phyloP scores from a whole-genome alignment of 169 alveolate genomes.

The Plasmodium sp. region DNA sequence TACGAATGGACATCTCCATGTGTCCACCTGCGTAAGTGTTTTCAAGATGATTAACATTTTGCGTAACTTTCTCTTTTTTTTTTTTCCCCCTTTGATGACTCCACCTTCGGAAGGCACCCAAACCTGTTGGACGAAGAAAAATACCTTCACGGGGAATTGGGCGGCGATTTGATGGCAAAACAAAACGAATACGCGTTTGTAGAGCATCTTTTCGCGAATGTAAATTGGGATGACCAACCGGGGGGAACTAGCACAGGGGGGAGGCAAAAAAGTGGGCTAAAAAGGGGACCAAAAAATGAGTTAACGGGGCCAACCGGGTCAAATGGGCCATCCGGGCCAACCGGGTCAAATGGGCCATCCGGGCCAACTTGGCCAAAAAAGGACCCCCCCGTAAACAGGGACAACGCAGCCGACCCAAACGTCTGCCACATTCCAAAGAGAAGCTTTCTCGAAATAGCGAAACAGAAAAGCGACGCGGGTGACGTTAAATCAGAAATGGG shows the following conservation, averaged over 20 bases:
- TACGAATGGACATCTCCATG: not conserved
- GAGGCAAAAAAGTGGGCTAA: not conserved
- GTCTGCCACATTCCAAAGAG: slow-evolving; percentile 12
- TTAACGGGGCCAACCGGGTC: not conserved
- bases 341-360: not conserved
- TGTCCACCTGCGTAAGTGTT: not conserved
- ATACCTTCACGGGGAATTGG: slow-evolving; percentile 24
- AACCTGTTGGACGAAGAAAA: slow-evolving; percentile 15
- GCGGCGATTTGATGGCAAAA: not conserved
- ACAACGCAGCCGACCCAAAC: not conserved
- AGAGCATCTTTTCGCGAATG: not conserved
- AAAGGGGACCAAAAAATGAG: not conserved
- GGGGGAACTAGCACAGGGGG: not conserved
- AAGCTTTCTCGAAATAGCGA: slow-evolving; percentile 62
- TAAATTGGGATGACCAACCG: not conserved
- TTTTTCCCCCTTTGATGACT: not conserved
- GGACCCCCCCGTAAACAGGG: not conserved
- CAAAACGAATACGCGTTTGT: not conserved
- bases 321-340: not conserved
- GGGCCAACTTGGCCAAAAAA: not conserved
- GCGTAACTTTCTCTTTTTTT: not conserved
- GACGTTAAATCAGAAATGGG: not conserved
- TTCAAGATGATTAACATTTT: not conserved
- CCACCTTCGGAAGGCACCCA: not conserved
- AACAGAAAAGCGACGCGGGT: slow-evolving; percentile 18